Evolutionary conservation across 1,284 basidiomycete genomes (phyloP).

Genomic region (Cerioporus squamosus): DNA sequence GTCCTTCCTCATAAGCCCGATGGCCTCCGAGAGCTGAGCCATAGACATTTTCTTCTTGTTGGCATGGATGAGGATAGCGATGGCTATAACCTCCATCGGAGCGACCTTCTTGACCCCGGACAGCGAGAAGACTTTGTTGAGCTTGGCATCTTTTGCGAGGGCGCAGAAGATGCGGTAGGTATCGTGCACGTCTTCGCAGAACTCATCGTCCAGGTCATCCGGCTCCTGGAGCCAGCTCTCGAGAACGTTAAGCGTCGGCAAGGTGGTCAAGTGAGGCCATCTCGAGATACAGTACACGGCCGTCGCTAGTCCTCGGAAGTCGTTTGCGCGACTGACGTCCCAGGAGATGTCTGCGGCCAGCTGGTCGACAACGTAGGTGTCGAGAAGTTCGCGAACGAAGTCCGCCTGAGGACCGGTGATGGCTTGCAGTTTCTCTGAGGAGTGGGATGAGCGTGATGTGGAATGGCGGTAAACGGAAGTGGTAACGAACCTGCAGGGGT

Average conservation of each 20-base stretch:
- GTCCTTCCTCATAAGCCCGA: slow-evolving; percentile 52
- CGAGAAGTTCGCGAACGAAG: slow-evolving; percentile 57
- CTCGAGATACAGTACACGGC: slow-evolving; percentile 55
- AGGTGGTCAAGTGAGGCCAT: slow-evolving; percentile 38
- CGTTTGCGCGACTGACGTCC: slow-evolving; percentile 61
- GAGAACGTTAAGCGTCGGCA: slow-evolving; percentile 44
- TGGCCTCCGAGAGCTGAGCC: slow-evolving; percentile 45
- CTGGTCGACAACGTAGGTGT: slow-evolving; percentile 45
- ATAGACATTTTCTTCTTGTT: slow-evolving; percentile 41
- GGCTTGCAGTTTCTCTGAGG: slow-evolving; percentile 69
- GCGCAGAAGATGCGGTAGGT: slow-evolving; percentile 50
- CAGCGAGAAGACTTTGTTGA: slow-evolving; percentile 34
- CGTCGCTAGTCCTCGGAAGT: slow-evolving; percentile 65
- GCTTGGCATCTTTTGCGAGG: slow-evolving; percentile 39
- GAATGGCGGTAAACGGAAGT: neutral
- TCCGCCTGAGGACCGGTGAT: slow-evolving; percentile 53
- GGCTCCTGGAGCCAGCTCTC: slow-evolving; percentile 58
- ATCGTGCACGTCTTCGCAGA: slow-evolving; percentile 40
- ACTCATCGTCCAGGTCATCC: slow-evolving; percentile 35
- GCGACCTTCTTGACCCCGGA: slow-evolving; percentile 50
- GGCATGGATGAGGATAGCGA: slow-evolving; percentile 53
- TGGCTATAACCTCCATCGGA: slow-evolving; percentile 66
- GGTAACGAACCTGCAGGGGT: slow-evolving; percentile 57
- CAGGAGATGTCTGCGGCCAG: slow-evolving; percentile 53
- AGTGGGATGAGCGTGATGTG: neutral